These are phyloP conservation scores for Raddia guianensis DNA, from an alignment of 176 grass and related monocot species.

Conservation along the genomic window DNA sequence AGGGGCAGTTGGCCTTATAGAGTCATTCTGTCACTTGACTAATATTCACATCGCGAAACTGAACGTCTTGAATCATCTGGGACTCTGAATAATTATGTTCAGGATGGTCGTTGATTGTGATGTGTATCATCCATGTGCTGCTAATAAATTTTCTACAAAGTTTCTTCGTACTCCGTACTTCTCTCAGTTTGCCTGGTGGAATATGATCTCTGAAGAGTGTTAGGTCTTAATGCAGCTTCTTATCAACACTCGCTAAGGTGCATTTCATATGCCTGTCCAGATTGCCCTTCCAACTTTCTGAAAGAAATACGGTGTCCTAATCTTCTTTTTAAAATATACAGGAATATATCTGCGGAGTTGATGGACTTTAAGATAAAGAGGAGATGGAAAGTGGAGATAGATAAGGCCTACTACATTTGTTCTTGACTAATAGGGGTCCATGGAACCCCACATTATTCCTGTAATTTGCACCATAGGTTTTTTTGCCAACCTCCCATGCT, in stretches of 20 bases:
- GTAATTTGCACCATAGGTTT: conserved; percentile 37
- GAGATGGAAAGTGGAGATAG: conserved; percentile 32
- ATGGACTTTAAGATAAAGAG: conserved; percentile 44
- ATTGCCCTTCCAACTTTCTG: conserved; percentile 21
- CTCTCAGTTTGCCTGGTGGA: conserved; percentile 28
- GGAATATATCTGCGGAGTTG: conserved; percentile 38
- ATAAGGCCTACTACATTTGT: conserved; percentile 47
- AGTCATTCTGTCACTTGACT: conserved; percentile 2
- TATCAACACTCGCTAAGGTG: conserved; percentile 1
- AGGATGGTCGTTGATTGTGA: conserved; percentile 26
- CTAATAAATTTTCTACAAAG: conserved; percentile 17
- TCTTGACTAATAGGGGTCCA: conserved; percentile 48
- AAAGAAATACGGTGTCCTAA: conserved; percentile 39
- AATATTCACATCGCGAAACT: neutral
- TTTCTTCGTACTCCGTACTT: conserved; percentile 27
- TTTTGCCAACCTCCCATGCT: conserved; percentile 3
- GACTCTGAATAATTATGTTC: neutral
- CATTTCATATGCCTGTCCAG: conserved; percentile 12
- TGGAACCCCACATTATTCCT: conserved; percentile 44
- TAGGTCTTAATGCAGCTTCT: conserved; percentile 30
- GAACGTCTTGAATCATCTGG: neutral
- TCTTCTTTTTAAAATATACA: conserved; percentile 42
- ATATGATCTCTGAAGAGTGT: conserved; percentile 35
- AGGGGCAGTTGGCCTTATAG: neutral
- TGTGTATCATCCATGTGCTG: conserved; percentile 15